These are phyloP conservation scores for Calonectria pseudoreteaudii DNA, from an alignment of 2,329 filamentous ascomycete species.

Conservation along the genomic window DNA sequence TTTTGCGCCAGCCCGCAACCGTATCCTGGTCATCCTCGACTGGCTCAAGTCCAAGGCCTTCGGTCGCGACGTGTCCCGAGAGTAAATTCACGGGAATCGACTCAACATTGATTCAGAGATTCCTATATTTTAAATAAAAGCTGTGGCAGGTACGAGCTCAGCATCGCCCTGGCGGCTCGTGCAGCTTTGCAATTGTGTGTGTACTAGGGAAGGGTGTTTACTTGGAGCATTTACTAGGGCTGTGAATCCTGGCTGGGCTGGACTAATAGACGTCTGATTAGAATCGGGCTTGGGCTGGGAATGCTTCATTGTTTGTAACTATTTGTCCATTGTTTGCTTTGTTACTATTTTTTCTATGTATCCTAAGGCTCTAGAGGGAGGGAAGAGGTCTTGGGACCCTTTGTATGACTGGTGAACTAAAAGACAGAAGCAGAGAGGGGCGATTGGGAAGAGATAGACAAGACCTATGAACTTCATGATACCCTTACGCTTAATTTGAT, in stretches of 20 bases:
- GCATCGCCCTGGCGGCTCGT: conserved; percentile 22
- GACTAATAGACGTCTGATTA: conserved; percentile 46
- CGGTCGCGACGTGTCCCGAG: conserved; percentile 91
- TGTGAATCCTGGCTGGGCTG: conserved; percentile 42
- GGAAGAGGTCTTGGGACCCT: conserved; percentile 29
- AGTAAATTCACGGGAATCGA: conserved; percentile 61
- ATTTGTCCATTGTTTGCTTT: conserved; percentile 33
- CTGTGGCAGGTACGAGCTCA: conserved; percentile 23
- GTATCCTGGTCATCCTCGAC: conserved; percentile 90
- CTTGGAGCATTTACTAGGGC: conserved; percentile 45
- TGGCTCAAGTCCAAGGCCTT: conserved; percentile 98
- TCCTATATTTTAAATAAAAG: conserved; percentile 41
- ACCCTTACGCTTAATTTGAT: not conserved
- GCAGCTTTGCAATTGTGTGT: conserved; percentile 38
- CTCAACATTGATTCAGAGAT: conserved; percentile 35
- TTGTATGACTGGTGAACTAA: conserved; percentile 34
- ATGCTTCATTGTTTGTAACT: conserved; percentile 37
- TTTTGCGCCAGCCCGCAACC: conserved; percentile 79
- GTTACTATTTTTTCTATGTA: conserved; percentile 37
- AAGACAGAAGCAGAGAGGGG: conserved; percentile 2
- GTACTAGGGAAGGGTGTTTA: conserved; percentile 43
- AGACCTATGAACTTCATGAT: conserved; percentile 15
- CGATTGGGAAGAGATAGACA: conserved; percentile 16
- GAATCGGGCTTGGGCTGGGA: conserved; percentile 41
- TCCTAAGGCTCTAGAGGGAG: conserved; percentile 34